A percentile compares a stretch with the other conserved stretches of the same genome.
These are phyloP conservation scores for Candida sp. DNA, from an alignment of 1,139 yeast genomes.

Conservation along the genomic window DNA sequence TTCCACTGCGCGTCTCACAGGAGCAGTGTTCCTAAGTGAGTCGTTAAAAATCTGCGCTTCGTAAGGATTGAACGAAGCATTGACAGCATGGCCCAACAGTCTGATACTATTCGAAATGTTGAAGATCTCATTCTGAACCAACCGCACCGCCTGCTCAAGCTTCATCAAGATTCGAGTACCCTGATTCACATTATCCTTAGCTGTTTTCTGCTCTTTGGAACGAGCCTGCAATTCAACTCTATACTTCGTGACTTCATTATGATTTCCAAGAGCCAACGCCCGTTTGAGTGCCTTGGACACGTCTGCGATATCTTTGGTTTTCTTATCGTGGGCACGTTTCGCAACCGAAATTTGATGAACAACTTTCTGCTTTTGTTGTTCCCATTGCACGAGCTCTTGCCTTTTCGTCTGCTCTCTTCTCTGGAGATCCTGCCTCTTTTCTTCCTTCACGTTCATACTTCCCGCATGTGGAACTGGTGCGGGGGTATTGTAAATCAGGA, in stretches of 20 bases:
- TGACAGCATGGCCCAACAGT: slow-evolving; percentile 4
- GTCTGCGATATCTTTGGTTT: neutral
- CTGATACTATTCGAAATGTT: neutral
- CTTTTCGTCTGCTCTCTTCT: slow-evolving; percentile 4
- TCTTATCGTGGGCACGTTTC: neutral
- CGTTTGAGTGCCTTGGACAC: neutral
- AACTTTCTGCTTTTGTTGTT: slow-evolving; percentile 1
- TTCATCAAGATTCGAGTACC: neutral
- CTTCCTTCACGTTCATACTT: slow-evolving; percentile 1
- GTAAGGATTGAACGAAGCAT: slow-evolving; percentile 10
- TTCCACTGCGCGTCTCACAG: slow-evolving; percentile 2
- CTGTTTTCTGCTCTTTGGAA: neutral
- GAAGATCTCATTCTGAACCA: neutral
- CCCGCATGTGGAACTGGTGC: slow-evolving; percentile 36
- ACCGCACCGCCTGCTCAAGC: slow-evolving; percentile 4
- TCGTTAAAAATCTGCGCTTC: slow-evolving; percentile 9
- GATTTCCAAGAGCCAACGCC: slow-evolving; percentile 4
- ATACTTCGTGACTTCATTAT: neutral
- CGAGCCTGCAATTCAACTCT: neutral
- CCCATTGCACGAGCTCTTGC: slow-evolving; percentile 8
- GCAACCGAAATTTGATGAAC: slow-evolving; percentile 1
- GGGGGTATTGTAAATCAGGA: slow-evolving; percentile 27
- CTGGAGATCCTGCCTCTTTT: slow-evolving; percentile 7
- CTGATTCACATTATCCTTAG: slow-evolving; percentile 5
- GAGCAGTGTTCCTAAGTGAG: neutral